A percentile compares a stretch with the other conserved stretches of the same genome.
Conservation (phyloP, 176 grass and related monocot species). For the Cenchrus americanus region DNA sequence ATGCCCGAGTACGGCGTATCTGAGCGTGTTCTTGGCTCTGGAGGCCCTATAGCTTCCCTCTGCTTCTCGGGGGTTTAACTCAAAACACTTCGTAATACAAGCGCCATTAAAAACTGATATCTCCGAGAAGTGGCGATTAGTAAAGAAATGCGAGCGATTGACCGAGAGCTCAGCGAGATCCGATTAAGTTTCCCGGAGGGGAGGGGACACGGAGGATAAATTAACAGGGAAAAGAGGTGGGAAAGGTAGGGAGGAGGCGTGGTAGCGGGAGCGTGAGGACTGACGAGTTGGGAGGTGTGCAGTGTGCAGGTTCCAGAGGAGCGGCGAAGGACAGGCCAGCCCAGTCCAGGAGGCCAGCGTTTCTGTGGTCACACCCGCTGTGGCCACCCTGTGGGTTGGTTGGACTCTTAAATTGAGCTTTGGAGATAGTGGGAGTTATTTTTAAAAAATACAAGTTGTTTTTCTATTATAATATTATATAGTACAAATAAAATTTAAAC, state of each 20-base stretch:
- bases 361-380: conserved; percentile 9
- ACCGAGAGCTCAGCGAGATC: conserved; percentile 43
- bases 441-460: background rate
- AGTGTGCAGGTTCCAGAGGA: conserved; percentile 48
- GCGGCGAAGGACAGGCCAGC: background rate
- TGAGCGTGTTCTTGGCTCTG: conserved; percentile 24
- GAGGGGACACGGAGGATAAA: conserved; percentile 22
- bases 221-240: conserved; percentile 6
- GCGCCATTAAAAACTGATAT: conserved; percentile 25
- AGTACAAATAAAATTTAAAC: too few relatives aligned
- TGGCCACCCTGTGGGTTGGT: conserved; percentile 9
- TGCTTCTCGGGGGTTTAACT: conserved; percentile 45
- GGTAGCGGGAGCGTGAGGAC: conserved; percentile 25
- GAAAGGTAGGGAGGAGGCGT: conserved; percentile 27
- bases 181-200: conserved; percentile 5
- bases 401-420: background rate
- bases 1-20: conserved; percentile 2
- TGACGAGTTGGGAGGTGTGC: conserved; percentile 21
- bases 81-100: conserved; percentile 21
- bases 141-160: conserved; percentile 49
- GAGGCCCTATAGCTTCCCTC: conserved; percentile 21
- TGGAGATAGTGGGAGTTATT: too few relatives aligned
- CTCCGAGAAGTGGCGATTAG: conserved; percentile 25
- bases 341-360: background rate
- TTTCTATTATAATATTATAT: too few relatives aligned